Evolutionary conservation across 1,284 basidiomycete genomes (phyloP).

Genomic region (Schizophyllum commune): DNA sequence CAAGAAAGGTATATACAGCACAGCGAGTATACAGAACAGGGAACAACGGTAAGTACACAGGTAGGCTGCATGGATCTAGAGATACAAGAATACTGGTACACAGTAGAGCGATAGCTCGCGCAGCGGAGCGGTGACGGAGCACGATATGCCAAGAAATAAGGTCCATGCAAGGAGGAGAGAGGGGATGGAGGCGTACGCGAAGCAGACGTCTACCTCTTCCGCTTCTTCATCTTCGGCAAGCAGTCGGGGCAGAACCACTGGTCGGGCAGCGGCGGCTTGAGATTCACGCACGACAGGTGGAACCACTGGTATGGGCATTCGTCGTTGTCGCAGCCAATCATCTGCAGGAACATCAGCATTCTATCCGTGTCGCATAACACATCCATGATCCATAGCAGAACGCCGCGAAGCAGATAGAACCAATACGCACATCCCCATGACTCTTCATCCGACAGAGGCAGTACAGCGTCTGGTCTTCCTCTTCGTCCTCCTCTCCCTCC

Average conservation of each 20-base stretch:
- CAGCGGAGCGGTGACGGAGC: no score
- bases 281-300: constrained; percentile 35
- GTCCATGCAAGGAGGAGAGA: no score
- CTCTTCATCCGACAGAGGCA: constrained; percentile 43
- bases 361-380: no score
- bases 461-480: constrained; percentile 34
- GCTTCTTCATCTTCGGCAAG: constrained; percentile 1
- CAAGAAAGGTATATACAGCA: no score
- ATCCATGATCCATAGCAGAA: neutral
- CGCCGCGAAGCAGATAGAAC: neutral
- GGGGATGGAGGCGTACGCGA: no score
- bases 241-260: constrained; percentile 40
- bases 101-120: no score
- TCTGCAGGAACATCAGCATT: constrained; percentile 20
- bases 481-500: constrained; percentile 11
- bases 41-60: no score
- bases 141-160: no score
- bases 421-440: constrained; percentile 34
- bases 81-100: no score
- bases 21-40: no score
- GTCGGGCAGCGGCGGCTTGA: constrained; percentile 33
- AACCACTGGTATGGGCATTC: constrained; percentile 43
- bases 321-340: constrained; percentile 43
- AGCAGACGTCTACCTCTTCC: no score
- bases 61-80: no score